Conservation (phyloP, 352 stramenopile species). For the Lagenidium giganteum region DNA sequence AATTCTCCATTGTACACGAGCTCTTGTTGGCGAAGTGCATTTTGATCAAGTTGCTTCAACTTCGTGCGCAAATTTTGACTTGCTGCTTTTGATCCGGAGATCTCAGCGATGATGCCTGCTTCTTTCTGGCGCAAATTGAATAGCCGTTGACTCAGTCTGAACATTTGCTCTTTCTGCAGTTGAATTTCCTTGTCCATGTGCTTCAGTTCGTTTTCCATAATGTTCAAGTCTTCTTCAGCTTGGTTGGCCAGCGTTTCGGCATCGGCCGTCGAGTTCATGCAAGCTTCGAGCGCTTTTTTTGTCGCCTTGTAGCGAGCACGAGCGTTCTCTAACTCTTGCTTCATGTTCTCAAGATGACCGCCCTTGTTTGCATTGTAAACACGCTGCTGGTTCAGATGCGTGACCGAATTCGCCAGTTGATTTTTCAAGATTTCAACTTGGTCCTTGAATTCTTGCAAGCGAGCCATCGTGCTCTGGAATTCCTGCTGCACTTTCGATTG, state of each 20-base stretch:
- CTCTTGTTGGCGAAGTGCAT: slow-evolving; percentile 89
- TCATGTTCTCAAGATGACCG: slow-evolving; percentile 74
- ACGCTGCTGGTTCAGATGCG: slow-evolving; percentile 76
- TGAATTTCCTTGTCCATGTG: slow-evolving; percentile 73
- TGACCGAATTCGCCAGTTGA: slow-evolving; percentile 85
- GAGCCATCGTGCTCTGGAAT: slow-evolving; percentile 41
- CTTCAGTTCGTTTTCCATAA: slow-evolving; percentile 58
- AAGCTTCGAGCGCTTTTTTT: slow-evolving; percentile 72
- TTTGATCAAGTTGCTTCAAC: slow-evolving; percentile 87
- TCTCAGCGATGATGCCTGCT: slow-evolving; percentile 86
- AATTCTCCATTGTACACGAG: slow-evolving; percentile 96
- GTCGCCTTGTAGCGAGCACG: slow-evolving; percentile 74
- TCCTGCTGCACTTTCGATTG: slow-evolving; percentile 72
- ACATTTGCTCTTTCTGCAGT: slow-evolving; percentile 91
- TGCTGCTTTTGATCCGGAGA: slow-evolving; percentile 86
- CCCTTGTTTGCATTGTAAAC: slow-evolving; percentile 69
- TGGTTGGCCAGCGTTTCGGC: slow-evolving; percentile 82
- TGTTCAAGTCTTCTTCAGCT: slow-evolving; percentile 68
- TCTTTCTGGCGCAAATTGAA: slow-evolving; percentile 87
- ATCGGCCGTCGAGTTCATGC: slow-evolving; percentile 66
- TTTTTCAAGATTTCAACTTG: slow-evolving; percentile 92
- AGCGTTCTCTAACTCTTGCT: slow-evolving; percentile 62
- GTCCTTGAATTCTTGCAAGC: slow-evolving; percentile 81
- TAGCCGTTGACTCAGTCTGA: slow-evolving; percentile 88
- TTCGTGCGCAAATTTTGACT: slow-evolving; percentile 88